Evolutionary conservation across 441 rosid genomes (phyloP), one percentile per base, ranked within the genome.

Genomic region (Populus tomentosa): DNA sequence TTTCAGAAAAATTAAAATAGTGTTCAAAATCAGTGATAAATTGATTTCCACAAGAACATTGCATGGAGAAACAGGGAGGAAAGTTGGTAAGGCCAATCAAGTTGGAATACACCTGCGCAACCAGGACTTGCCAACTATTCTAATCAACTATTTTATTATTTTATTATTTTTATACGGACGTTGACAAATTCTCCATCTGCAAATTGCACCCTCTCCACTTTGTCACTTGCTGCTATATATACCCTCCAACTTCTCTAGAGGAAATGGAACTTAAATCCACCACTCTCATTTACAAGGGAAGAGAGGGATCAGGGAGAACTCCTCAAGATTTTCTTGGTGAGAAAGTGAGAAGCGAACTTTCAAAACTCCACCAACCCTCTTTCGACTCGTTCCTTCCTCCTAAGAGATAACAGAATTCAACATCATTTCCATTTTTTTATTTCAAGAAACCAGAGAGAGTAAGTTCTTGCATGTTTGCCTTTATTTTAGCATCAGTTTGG

Each of bases 351-450:
- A 59, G 10, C 8, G 1, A 32, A 16, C 21, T 61, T 63, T 18
- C 21, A 53, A n/a, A 75, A 21, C 70, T 81, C 67, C 74, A 75
- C 77, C 77, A 71, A 33, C 26, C 67, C 76, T 14, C 14, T 7
- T 20, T 2, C 24, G 10, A 9, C 14, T 35, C 28, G 32, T 73
- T 70, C 26, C 13, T 40, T 30, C 10, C 10, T 18, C 10, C 30
- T 38, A 38, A 38, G 42, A 26, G 23, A 14, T 10, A 64, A 70
- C 33, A 26, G 21, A 13, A 2, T 70, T 70, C 38, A 13, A 35
- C 38, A 26, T 71, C 65, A 69, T 71, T 30, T 28, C 24, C 9
- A 36, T 11, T 8, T 11, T 21, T 6, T 40, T 11, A 6, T 61
- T 73, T 21, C 16, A 16, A 23, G 42, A 38, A 26, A 64, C 35